Base-by-base conservation (phyloP, 2,329 filamentous ascomycete species). In the Clonostachys byssicola region DNA sequence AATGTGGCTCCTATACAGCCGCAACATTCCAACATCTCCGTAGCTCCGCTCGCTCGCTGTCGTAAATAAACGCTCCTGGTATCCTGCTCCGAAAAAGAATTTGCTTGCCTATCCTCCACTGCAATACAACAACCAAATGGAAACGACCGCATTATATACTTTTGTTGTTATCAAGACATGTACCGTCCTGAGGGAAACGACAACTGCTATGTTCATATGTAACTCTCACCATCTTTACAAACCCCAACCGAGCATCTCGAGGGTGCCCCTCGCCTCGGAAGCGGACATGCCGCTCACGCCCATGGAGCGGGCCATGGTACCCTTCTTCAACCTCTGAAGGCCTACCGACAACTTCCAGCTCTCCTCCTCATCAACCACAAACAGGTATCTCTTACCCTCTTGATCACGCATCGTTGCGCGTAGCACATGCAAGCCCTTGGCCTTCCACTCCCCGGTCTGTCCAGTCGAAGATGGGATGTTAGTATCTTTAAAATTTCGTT, bases 301-400 rank as follows among this genome's bases (percentile, higher is more conserved):
- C 42, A 86, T 67, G 48, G 79, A 75, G 46, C 80, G 71, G 34
- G 77, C 78, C 60, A 84, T 81, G 4, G 76, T 77, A 6, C 83
- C 83, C 46, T 75, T 74, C 45, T 81, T 69, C 55, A 88, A 63
- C 41, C 78, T 73, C 60, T 84, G 79, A 54, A 88, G 60, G 3
- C 80, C 83, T 35, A 78, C 68, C 2, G 80, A 73, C 20, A 88
- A 69, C 73, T 88, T 88, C 84, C 84, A 87, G 30, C 75, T 76
- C 61, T 88, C 83, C 51, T 81, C 75, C 58, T 86, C 81, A 39
- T 74, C 71, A 34, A 87, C 66, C 10, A 87, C 74, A 58, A 87
- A 86, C 35, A 87, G 62, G 57, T 80, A 86, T 35, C 81, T 74
- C 65, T 84, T 85, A 40, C 80, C 81, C 50, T 86, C 83, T 53